These are phyloP conservation scores for Epichloe baconii DNA, from an alignment of 2,329 filamentous ascomycete species.

Conservation along the genomic window DNA sequence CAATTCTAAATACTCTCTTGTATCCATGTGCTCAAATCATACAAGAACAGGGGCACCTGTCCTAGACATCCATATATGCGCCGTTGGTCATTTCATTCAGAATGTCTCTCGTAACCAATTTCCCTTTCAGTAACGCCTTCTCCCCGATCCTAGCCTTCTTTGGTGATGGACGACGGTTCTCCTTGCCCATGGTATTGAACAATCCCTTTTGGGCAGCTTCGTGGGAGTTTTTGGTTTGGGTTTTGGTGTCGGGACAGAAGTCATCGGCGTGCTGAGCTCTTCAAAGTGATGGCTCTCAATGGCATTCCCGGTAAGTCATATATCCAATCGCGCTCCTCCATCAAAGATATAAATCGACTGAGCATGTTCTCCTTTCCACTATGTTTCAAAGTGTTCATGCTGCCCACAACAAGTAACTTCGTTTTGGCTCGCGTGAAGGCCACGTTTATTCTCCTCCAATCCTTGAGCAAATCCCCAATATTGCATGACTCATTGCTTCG, in stretches of 20 bases:
- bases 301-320: constrained; percentile 56
- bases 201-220: constrained; percentile 14
- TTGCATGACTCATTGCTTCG: constrained; percentile 68
- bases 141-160: constrained; percentile 45
- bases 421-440: constrained; percentile 87
- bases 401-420: constrained; percentile 82
- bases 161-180: constrained; percentile 35
- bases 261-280: constrained; percentile 35
- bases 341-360: constrained; percentile 59
- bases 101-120: constrained; percentile 61
- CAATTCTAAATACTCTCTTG: background rate
- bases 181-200: constrained; percentile 22
- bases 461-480: constrained; percentile 83
- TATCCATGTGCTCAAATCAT: constrained; percentile 1
- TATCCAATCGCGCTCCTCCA: constrained; percentile 68
- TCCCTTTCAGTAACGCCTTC: constrained; percentile 49
- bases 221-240: constrained; percentile 13
- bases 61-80: constrained; percentile 16
- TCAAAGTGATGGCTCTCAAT: constrained; percentile 57
- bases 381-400: constrained; percentile 63
- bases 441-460: constrained; percentile 90
- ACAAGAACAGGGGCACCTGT: background rate
- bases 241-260: constrained; percentile 8
- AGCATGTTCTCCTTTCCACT: constrained; percentile 65
- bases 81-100: constrained; percentile 54